These are phyloP conservation scores for Meyerozyma guilliermondii DNA, from an alignment of 1,139 yeast species.

Conservation along the genomic window DNA sequence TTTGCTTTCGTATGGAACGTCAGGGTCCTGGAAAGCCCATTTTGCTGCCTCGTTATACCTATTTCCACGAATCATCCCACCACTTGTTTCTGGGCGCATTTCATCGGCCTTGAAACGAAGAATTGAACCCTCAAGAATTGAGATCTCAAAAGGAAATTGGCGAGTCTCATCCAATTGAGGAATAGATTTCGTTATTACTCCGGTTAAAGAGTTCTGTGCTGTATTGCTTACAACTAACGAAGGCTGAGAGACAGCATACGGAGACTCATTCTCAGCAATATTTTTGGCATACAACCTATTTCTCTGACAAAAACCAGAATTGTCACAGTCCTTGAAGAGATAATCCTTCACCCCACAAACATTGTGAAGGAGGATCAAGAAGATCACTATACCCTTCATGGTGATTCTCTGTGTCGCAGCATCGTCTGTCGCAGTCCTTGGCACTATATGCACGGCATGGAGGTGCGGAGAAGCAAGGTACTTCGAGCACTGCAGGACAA, in stretches of 20 bases:
- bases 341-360: conserved; percentile 56
- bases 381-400: neutral
- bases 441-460: neutral
- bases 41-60: conserved; percentile 58
- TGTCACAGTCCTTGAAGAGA: conserved; percentile 73
- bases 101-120: conserved; percentile 67
- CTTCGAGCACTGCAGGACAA: too few relatives aligned
- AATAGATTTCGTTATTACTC: conserved; percentile 41
- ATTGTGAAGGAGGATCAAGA: conserved; percentile 1
- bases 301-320: conserved; percentile 82
- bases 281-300: conserved; percentile 65
- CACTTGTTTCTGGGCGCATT: conserved; percentile 14
- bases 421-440: neutral
- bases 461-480: neutral
- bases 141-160: conserved; percentile 52
- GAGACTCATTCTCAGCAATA: conserved; percentile 35
- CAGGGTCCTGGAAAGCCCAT: conserved; percentile 48
- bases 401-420: neutral
- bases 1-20: conserved; percentile 6
- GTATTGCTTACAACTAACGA: conserved; percentile 25
- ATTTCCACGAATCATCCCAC: conserved; percentile 19
- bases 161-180: conserved; percentile 20
- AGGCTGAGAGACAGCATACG: conserved; percentile 49
- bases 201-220: conserved; percentile 27
- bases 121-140: conserved; percentile 49